phyloP scores from a whole-genome alignment of 2,329 filamentous ascomycete genomes.

The Sporothrix globosa region DNA sequence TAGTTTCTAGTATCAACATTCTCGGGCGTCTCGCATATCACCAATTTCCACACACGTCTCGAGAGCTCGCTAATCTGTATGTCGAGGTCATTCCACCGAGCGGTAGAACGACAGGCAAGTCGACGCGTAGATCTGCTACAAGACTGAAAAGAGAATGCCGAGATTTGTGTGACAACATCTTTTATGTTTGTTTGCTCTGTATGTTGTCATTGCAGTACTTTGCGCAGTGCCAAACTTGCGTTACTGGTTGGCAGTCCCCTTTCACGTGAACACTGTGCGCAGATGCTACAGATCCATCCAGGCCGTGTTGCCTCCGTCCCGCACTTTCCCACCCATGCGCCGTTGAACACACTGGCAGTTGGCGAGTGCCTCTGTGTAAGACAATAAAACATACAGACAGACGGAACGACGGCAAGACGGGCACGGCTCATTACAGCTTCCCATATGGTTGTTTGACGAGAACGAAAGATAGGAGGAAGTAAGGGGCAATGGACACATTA shows the following conservation, averaged over 20 bases:
- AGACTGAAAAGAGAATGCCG: not conserved
- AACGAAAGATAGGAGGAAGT: not conserved
- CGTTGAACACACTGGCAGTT: conserved; percentile 5
- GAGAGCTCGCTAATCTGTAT: conserved; percentile 48
- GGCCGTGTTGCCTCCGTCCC: not conserved
- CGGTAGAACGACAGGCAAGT: not conserved
- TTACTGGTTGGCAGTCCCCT: conserved; percentile 20
- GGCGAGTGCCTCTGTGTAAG: not conserved
- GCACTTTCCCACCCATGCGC: not conserved
- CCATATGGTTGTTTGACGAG: not conserved
- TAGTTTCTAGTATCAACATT: conserved; percentile 1
- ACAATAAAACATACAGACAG: not conserved
- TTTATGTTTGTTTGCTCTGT: not conserved
- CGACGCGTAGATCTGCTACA: not conserved
- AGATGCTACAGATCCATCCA: not conserved
- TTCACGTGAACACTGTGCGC: conserved; percentile 21
- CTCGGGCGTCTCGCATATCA: conserved; percentile 21
- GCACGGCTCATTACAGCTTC: not conserved
- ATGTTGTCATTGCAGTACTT: not conserved
- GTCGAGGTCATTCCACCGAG: too few species aligned
- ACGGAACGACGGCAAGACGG: conserved; percentile 7
- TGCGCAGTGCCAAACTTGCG: not conserved
- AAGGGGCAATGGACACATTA: not conserved
- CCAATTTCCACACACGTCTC: conserved; percentile 58
- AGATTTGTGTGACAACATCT: not conserved